These are phyloP conservation scores for Zasmidium cellare DNA, from an alignment of 2,329 filamentous ascomycete genomes.

Conservation along the genomic window DNA sequence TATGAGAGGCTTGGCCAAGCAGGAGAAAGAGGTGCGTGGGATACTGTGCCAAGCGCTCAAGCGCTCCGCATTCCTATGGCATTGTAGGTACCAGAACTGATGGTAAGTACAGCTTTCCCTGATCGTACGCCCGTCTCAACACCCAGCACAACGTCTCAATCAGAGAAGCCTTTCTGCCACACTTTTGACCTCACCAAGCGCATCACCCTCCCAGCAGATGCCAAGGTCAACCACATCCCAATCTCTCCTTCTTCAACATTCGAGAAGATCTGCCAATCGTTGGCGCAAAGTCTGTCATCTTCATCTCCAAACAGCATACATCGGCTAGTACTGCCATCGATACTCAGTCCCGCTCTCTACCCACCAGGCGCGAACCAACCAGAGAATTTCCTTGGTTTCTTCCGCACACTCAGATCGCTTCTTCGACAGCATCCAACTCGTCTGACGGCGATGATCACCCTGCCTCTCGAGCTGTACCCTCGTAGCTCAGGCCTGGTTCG, in stretches of 20 bases:
- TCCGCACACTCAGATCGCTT: constrained; percentile 75
- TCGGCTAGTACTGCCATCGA: constrained; percentile 77
- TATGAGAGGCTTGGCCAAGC: constrained; percentile 83
- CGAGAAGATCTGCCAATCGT: constrained; percentile 60
- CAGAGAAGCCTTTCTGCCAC: constrained; percentile 47
- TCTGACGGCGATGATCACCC: constrained; percentile 70
- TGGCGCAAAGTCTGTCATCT: constrained; percentile 57
- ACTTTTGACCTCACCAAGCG: constrained; percentile 55
- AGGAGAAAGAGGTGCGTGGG: constrained; percentile 62
- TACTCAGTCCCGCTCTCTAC: constrained; percentile 86
- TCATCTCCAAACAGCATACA: constrained; percentile 67
- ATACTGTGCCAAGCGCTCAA: constrained; percentile 1
- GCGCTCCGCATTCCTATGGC: background rate
- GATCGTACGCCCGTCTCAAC: constrained; percentile 21
- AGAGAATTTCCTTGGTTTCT: constrained; percentile 72
- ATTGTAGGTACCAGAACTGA: constrained; percentile 13
- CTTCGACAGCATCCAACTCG: constrained; percentile 66
- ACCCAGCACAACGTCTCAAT: constrained; percentile 7
- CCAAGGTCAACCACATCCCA: constrained; percentile 48
- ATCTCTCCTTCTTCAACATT: constrained; percentile 69
- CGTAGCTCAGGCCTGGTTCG: constrained; percentile 72
- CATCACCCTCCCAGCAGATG: constrained; percentile 42
- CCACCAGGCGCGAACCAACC: constrained; percentile 69
- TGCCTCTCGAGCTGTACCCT: constrained; percentile 79
- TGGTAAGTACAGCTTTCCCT: constrained; percentile 32